These are phyloP conservation scores for Malassezia sympodialis DNA, from an alignment of 1,284 basidiomycete genomes.

Conservation along the genomic window DNA sequence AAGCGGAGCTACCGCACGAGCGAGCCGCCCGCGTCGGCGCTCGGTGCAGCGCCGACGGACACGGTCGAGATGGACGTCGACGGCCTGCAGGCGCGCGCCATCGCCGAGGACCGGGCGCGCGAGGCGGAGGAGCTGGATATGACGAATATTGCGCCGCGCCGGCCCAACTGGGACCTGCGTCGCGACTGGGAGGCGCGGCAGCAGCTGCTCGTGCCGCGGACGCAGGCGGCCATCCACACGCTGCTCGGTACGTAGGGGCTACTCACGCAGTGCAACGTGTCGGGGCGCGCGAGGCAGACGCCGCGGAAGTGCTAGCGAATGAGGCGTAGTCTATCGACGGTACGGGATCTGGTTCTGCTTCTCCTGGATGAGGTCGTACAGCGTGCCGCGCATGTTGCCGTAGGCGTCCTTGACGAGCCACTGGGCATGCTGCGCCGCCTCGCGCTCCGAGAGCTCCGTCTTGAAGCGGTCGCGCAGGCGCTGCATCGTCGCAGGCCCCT, in stretches of 20 bases:
- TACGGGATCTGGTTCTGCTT: constrained; percentile 40
- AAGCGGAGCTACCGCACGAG: constrained; percentile 10
- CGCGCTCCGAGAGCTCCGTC: constrained; percentile 69
- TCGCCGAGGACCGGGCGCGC: constrained; percentile 3
- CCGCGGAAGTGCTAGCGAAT: constrained; percentile 1
- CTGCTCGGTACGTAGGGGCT: constrained; percentile 62
- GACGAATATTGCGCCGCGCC: constrained; percentile 88
- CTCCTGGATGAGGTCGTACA: constrained; percentile 64
- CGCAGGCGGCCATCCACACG: constrained; percentile 79
- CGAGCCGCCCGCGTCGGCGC: neutral
- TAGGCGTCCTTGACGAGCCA: constrained; percentile 79
- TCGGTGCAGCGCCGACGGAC: neutral
- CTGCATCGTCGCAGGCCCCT: constrained; percentile 72
- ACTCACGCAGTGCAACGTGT: constrained; percentile 45
- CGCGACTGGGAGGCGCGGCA: constrained; percentile 83
- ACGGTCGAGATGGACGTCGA: constrained; percentile 10
- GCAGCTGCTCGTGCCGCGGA: constrained; percentile 73
- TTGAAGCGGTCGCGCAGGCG: constrained; percentile 78
- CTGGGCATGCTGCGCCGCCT: constrained; percentile 82
- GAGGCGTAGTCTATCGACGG: constrained; percentile 6
- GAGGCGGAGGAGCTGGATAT: constrained; percentile 59
- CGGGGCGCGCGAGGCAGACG: neutral
- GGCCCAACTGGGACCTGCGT: constrained; percentile 92
- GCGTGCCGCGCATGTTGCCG: constrained; percentile 80
- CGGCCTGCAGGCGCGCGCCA: constrained; percentile 5